Evolutionary conservation across 2,329 filamentous ascomycete species (phyloP), one percentile per base, ranked within the genome.

Genomic region (Fusarium incarnatum): DNA sequence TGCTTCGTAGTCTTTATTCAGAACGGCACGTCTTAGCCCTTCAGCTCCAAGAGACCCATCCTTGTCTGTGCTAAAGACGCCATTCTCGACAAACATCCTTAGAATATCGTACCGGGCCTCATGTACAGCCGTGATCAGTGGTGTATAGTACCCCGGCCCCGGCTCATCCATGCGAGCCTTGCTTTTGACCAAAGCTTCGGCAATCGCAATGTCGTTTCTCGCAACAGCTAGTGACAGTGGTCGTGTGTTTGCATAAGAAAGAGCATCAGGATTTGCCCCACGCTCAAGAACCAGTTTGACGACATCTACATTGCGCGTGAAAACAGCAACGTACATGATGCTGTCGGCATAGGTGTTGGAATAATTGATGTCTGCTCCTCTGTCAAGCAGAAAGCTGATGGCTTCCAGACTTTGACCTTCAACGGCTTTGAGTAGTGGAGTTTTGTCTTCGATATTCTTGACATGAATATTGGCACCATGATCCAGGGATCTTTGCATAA

Each of bases 181-280:
- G 2, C 9, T 16, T 4, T 65, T 23, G 1, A 68, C 23, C 1
- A 68, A 37, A 5, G 47, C n/a, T 20, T 28, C 40, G 3, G 32
- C 20, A 28, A 65, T 59, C 0, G 56, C 28, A 1, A 45, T 13
- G 6, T 56, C 23, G 2, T 54, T 50, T 20, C 44, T 44, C 6
- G 49, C 20, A 11, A 48, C 40, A 10, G 66, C 60, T 5, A 52
- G 6, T 2, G 54, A n/a, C 11, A 68, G 11, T 3, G 65, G 59
- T 0, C 53, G 48, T 0, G 49, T 28, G 11, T 54, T 20, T 3
- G 30, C 42, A 5, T 28, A 16, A 3, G 32, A n/a, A 5, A 34
- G 34, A 1, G 40, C 22, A 1, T 37, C 52, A 4, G 48, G 40
- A 11, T 61, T 42, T 1, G 52, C 60, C 2, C 50, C 46, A 8